Conservation (phyloP, 257 asterid genomes). For the Primulina tabacum region DNA sequence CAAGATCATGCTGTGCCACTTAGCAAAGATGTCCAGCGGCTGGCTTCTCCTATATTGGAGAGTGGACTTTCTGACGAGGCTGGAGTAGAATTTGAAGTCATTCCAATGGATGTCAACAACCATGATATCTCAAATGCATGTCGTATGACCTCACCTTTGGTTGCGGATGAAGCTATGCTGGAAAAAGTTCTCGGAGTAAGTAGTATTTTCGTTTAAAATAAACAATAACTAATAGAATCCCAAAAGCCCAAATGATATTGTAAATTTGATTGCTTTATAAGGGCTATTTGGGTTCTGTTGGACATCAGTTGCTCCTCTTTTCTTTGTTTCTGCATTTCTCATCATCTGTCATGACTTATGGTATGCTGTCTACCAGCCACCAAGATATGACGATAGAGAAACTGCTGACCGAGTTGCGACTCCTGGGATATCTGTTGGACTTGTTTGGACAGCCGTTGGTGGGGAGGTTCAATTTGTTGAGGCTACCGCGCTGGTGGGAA, state of each 20-base stretch:
- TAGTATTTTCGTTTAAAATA: slow-evolving; percentile 19
- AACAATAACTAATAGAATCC: not conserved
- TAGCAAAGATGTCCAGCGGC: slow-evolving; percentile 78
- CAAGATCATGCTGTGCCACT: slow-evolving; percentile 77
- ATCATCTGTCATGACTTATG: not conserved
- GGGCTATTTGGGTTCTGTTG: slow-evolving; percentile 20
- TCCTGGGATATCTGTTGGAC: slow-evolving; percentile 95
- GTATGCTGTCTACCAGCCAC: slow-evolving; percentile 58
- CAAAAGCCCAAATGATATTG: not conserved
- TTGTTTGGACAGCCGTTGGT: slow-evolving; percentile 93
- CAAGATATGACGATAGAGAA: slow-evolving; percentile 86
- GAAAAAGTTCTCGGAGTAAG: slow-evolving; percentile 98
- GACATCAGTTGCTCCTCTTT: slow-evolving; percentile 12
- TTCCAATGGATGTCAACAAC: slow-evolving; percentile 78
- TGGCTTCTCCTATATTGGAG: slow-evolving; percentile 77
- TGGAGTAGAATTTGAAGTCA: slow-evolving; percentile 98
- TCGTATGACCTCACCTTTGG: slow-evolving; percentile 57
- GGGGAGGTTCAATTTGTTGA: slow-evolving; percentile 99
- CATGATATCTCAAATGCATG: slow-evolving; percentile 76
- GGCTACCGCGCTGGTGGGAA: slow-evolving; percentile 89
- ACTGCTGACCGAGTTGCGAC: slow-evolving; percentile 83
- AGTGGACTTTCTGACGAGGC: slow-evolving; percentile 84
- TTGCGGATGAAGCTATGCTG: slow-evolving; percentile 90
- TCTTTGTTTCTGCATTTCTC: slow-evolving; percentile 21
- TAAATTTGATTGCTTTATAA: slow-evolving; percentile 22